Evolutionary conservation across 192 early-diverging fungal genomes (phyloP), one percentile per base, ranked within the genome.

Genomic region (Diversispora eburnea): DNA sequence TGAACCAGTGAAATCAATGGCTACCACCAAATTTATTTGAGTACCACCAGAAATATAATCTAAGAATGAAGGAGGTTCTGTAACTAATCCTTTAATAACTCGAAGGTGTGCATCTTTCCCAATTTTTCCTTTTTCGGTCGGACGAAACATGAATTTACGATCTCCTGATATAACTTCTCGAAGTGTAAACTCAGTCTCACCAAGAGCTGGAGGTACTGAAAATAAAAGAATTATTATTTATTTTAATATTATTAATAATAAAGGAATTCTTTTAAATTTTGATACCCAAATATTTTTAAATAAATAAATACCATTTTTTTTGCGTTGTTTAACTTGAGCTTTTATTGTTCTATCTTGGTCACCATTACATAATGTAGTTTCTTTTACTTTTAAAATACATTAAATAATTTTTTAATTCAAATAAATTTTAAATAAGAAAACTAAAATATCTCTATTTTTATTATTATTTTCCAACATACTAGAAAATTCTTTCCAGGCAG

Each of bases 1-100:
- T 41, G 81, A 83, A 41, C 63, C 75, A 3, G 86, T 87, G 59
- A 87, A 87, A 60, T 87, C 86, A 58, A 87, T 78, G 4, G 84
- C 85, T 7, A 87, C 80, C 5, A 74, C 70, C 5, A 87, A 73
- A 19, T 72, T 70, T n/a, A 87, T 57, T 51, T 80, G 64, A 0
- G 81, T 82, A 3, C 84, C 84, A 4, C 82, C 83, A 2, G 78
- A 75, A 10, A 87, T 60, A 65, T 83, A 87, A 58, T 86, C 84
- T 65, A 86, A 51, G 57, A 87, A 87, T 25, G 79, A 75, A 5
- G 70, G 79, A 55, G 25, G 25, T 33, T 33, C 25, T 33, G 25
- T 33, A 33, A 33, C 25, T 33, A 33, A 33, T 33, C 25, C 25
- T 33, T 33, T 33, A 2, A 33, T 2, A 33, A 33, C 25, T 33